These are phyloP conservation scores for Begonia fuchsioides DNA, from an alignment of 306 rosid species.

Conservation along the genomic window DNA sequence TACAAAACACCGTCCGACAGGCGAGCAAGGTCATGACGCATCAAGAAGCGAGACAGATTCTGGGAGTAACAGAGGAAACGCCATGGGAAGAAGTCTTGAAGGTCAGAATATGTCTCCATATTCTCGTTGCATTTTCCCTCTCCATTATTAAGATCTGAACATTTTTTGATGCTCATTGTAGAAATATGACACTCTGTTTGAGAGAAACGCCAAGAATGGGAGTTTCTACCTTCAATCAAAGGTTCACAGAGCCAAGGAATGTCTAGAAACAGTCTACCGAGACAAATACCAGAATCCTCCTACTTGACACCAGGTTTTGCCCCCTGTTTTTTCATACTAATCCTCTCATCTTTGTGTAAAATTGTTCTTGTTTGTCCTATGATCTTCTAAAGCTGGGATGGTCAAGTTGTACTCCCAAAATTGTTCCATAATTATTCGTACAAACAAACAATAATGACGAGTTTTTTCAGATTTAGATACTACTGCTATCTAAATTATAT, in stretches of 20 bases:
- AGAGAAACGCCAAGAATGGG: constrained; percentile 60
- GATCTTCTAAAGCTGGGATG: no score
- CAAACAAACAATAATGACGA: no score
- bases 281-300: constrained; percentile 33
- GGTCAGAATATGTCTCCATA: constrained; percentile 19
- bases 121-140: neutral
- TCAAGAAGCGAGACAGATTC: constrained; percentile 90
- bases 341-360: no score
- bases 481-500: no score
- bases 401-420: no score
- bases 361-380: no score
- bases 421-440: no score
- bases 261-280: constrained; percentile 37
- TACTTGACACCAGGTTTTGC: constrained; percentile 17
- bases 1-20: constrained; percentile 34
- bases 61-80: constrained; percentile 53
- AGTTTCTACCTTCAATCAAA: constrained; percentile 94
- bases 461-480: no score
- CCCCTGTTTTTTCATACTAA: no score
- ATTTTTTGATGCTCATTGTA: constrained; percentile 9
- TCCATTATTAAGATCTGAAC: neutral
- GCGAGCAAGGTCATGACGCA: constrained; percentile 54
- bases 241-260: constrained; percentile 85
- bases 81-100: constrained; percentile 75
- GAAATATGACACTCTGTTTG: constrained; percentile 63